phyloP scores from a whole-genome alignment of 1,284 basidiomycete species.

The Trichosporon faecale region DNA sequence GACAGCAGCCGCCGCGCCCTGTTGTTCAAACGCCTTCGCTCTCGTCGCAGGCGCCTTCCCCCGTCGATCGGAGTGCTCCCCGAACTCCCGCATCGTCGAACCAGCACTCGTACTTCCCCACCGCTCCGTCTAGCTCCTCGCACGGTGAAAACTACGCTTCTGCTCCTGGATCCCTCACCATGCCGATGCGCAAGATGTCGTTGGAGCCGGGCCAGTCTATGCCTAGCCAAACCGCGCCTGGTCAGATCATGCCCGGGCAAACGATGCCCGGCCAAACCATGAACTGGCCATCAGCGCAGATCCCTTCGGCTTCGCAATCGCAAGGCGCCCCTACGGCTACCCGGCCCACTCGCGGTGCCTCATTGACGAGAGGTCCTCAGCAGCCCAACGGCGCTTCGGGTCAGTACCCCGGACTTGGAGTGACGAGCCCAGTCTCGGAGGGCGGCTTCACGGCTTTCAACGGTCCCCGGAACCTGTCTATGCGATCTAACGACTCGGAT shows the following conservation, averaged over 20 bases:
- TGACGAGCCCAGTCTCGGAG: neutral
- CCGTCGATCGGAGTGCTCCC: neutral
- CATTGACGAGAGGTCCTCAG: neutral
- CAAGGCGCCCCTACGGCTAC: neutral
- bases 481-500: conserved; percentile 10
- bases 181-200: conserved; percentile 38
- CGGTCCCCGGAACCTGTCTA: neutral
- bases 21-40: neutral
- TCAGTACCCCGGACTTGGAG: neutral
- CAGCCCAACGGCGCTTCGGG: neutral
- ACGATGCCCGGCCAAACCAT: neutral
- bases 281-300: conserved; percentile 29
- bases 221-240: conserved; percentile 32
- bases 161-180: conserved; percentile 18
- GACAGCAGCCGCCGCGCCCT: neutral
- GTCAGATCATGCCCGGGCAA: conserved; percentile 28
- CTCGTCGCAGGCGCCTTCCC: neutral
- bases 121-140: conserved; percentile 1
- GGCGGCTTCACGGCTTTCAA: neutral
- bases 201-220: conserved; percentile 37
- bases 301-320: neutral
- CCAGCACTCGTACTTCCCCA: neutral
- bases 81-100: neutral
- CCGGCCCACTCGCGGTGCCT: neutral
- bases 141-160: neutral